Percentiles rank a stretch among this genome's conserved stretches.
Conservation (phyloP, 2,329 filamentous ascomycete species). For the Huntiella abstrusa region DNA sequence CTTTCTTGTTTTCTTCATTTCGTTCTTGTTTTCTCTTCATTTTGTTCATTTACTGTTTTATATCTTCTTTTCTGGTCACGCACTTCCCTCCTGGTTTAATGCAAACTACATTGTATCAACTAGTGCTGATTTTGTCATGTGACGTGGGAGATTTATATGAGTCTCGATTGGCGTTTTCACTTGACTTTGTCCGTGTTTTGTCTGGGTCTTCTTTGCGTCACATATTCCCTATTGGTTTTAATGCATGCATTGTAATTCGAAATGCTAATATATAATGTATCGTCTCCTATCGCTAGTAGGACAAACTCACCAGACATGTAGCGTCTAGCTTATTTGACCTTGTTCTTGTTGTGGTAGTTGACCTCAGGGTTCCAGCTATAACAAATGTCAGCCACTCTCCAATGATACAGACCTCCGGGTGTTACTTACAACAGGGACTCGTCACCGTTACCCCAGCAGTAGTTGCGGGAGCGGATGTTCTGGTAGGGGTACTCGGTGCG, state of each 20-base stretch:
- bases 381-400: background rate
- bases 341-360: slow-evolving; percentile 96
- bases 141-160: too few species aligned
- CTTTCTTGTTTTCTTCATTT: background rate
- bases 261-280: background rate
- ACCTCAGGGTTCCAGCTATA: slow-evolving; percentile 78
- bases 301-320: background rate
- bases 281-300: background rate
- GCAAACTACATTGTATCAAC: too few species aligned
- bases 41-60: background rate
- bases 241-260: too few species aligned
- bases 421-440: slow-evolving; percentile 56
- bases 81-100: too few species aligned
- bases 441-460: slow-evolving; percentile 83
- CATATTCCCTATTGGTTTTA: too few species aligned
- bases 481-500: slow-evolving; percentile 87
- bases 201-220: too few species aligned
- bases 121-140: too few species aligned
- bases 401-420: background rate
- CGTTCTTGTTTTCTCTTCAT: background rate
- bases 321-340: slow-evolving; percentile 21
- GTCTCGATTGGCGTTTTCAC: too few species aligned
- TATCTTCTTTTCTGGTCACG: background rate
- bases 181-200: too few species aligned
- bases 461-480: slow-evolving; percentile 97